Evolutionary conservation across 495 filamentous ascomycete species (phyloP), one percentile per base, ranked within the genome.

Genomic region (Daldinia bambusicola): DNA sequence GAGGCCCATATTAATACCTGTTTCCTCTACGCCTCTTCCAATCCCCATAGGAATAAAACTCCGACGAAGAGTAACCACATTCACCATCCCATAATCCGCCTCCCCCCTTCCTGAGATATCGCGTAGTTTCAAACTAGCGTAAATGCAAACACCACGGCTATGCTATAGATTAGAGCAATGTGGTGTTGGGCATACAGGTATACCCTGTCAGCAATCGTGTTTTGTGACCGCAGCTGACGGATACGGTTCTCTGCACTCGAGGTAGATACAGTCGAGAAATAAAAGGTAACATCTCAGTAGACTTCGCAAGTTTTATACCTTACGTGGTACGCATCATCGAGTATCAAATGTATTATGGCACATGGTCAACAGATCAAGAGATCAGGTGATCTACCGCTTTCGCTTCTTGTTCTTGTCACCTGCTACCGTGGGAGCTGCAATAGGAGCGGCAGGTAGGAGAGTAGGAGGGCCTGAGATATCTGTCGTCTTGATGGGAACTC

Each of bases 401-500:
- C 83, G 80, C 75, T 85, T 85, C 75, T 84, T 85, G 61, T 70
- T 78, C 56, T 84, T 84, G 60, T 84, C 83, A 30, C 74, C 62
- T 40, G 61, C 67, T 57, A 66, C 55, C 12, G 67, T 43, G 10
- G 76, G 72, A 3, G 67, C 61, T 9, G 75, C 67, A 37, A 83
- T 81, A 10, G 80, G 79, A 14, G 81, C 80, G 4, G 80, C 77
- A 22, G 82, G 81, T 14, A 83, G 50, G 13, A 80, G 77, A 7
- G 77, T 70, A 6, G 78, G 71, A 0, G 59, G 80, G 34, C 55
- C 76, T 18, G 55, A 63, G 37, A 76, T 60, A 22, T 83, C 81
- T 2, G 84, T 80, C 72, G 91, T 92, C 82, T 93, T 93, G 72
- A 97, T 85, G 2, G 93, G 87, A n/a, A 98, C 93, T 48, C 93